Percentiles rank a stretch among this genome's conserved stretches.
phyloP scores from a whole-genome alignment of 192 early-diverging fungal genomes.

The Neocallimastix lanati region DNA sequence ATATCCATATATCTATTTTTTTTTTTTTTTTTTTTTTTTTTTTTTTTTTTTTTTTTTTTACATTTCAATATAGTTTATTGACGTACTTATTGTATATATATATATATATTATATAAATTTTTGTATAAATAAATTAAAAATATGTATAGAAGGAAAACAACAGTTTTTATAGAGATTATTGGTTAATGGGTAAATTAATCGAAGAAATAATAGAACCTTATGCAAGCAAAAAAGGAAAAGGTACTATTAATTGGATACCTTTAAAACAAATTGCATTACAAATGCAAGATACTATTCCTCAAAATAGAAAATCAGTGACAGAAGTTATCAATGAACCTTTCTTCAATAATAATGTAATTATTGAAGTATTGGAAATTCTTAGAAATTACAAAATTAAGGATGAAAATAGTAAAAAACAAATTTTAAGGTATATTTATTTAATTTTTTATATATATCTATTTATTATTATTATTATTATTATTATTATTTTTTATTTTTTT shows the following conservation, averaged over 20 bases:
- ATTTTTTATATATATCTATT: too few species aligned
- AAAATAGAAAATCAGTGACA: not conserved
- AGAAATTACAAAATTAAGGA: not conserved
- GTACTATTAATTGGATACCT: not conserved
- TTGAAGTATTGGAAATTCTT: not conserved
- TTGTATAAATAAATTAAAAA: too few species aligned
- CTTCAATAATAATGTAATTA: not conserved
- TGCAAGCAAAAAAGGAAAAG: not conserved
- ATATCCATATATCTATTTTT: too few species aligned
- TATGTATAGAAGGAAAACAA: not conserved
- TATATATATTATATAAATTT: too few species aligned
- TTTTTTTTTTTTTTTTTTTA: too few species aligned
- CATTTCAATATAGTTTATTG: too few species aligned
- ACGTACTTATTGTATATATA: too few species aligned
- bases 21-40: too few species aligned
- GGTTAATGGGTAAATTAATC: not conserved
- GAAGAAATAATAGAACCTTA: not conserved
- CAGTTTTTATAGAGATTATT: not conserved
- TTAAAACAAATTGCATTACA: not conserved
- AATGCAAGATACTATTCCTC: not conserved
- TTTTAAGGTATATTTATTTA: not conserved
- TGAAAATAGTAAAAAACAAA: not conserved
- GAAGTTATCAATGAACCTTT: not conserved
- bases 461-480: too few species aligned
- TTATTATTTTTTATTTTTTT: too few species aligned